These are phyloP conservation scores for Voacanga thouarsii DNA, from an alignment of 257 asterid species.

Conservation along the genomic window DNA sequence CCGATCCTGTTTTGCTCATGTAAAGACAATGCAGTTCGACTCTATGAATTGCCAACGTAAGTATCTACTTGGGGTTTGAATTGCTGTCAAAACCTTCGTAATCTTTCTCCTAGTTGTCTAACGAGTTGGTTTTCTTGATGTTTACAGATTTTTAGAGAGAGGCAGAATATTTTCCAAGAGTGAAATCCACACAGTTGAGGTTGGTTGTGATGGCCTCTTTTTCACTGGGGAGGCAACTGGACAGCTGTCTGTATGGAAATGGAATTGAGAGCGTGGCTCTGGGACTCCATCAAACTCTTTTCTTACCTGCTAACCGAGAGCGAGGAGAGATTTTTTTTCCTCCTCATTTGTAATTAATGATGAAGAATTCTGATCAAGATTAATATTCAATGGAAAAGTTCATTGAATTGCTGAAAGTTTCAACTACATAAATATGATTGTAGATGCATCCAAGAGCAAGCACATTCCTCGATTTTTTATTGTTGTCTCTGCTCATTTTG, in stretches of 20 bases:
- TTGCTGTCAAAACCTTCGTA: neutral
- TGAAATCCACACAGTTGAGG: slow-evolving; percentile 26
- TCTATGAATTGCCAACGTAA: slow-evolving; percentile 56
- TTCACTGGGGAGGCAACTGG: slow-evolving; percentile 57
- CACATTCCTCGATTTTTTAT: too few relatives aligned
- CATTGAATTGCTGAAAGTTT: neutral
- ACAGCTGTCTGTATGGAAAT: slow-evolving; percentile 43
- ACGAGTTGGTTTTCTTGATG: neutral
- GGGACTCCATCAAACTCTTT: neutral
- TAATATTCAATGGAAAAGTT: neutral
- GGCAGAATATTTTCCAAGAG: slow-evolving; percentile 45
- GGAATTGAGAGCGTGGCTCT: slow-evolving; percentile 7
- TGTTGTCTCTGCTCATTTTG: neutral
- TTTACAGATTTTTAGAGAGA: slow-evolving; percentile 42
- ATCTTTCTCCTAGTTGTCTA: neutral
- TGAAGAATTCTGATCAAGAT: neutral
- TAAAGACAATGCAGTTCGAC: slow-evolving; percentile 40
- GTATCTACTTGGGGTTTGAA: slow-evolving; percentile 5
- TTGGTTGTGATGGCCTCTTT: slow-evolving; percentile 36
- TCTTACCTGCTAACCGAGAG: neutral
- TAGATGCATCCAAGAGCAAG: neutral
- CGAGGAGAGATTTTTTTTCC: neutral
- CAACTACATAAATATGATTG: neutral
- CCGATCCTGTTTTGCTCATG: slow-evolving; percentile 51
- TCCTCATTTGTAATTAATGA: neutral